Base-by-base conservation (phyloP, 108 stramenopile genomes). In the Cylindrotheca closterium region DNA sequence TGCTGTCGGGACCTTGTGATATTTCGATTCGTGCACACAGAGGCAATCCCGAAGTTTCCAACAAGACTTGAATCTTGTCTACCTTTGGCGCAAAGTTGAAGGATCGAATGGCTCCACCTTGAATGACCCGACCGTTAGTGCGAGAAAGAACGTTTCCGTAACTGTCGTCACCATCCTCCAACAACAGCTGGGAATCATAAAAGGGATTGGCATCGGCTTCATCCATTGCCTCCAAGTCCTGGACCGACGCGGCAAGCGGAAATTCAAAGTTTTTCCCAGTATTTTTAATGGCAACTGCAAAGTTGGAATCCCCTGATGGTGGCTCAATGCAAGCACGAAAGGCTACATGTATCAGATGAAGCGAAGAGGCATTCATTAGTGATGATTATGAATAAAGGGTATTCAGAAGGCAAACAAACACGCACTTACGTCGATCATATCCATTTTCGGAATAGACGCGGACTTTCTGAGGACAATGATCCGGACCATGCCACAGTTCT, bases 401-500 rank as follows among this genome's bases (percentile, higher is more conserved):
- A 47, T 65, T 68, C 58, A 84, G 80, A 49, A 83, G 83, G 30
- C 86, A 80, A 10, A 81, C 50, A 46, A n/a, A n/a, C n/a, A n/a
- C n/a, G n/a, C n/a, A n/a, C n/a, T n/a, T n/a, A n/a, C n/a, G 87
- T 46, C 91, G 91, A n/a, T 75, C 54, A 50, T 70, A 68, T 45
- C 87, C 91, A 53, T 92, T 85, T 61, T 92, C 91, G 37, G 86
- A 55, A 71, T 92, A 92, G 0, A 92, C 82, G 33, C 75, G 62
- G 79, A 88, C 86, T 67, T 88, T 88, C 63, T 81, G 80, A 4
- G 91, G 91, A 27, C 83, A 85, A 72, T 88, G 82, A 48, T 86
- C 81, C n/a, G 91, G 91, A 51, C 87, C 87, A 32, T 88, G 83
- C 87, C 87, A 88, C 10, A 92, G 55, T 55, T 88, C 85, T 37